Evolutionary conservation across 2,329 filamentous ascomycete species (phyloP).

Genomic region (Diaporthe nobilis): DNA sequence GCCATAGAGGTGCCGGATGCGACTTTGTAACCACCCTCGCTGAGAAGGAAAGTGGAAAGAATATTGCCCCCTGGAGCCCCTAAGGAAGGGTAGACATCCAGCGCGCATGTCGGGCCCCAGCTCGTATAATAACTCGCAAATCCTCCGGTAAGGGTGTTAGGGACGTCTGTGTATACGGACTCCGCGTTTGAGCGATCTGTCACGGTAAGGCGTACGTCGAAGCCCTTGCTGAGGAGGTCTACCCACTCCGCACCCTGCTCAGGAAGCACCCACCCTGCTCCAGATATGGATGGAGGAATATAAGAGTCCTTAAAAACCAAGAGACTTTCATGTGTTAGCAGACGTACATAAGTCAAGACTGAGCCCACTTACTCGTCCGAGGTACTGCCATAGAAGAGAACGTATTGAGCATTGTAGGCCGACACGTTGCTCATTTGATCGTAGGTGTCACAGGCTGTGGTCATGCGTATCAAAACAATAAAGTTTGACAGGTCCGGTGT

Average conservation of each 20-base stretch:
- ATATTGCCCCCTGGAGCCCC: conserved; percentile 71
- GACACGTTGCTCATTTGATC: conserved; percentile 56
- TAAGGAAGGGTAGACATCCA: conserved; percentile 69
- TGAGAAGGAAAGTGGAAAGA: conserved; percentile 68
- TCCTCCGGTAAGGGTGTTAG: conserved; percentile 62
- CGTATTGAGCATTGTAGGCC: conserved; percentile 54
- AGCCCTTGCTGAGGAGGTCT: conserved; percentile 44
- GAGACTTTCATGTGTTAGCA: conserved; percentile 17
- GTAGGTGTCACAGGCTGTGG: conserved; percentile 45
- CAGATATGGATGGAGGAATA: conserved; percentile 35
- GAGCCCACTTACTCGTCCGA: conserved; percentile 26
- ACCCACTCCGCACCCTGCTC: conserved; percentile 47
- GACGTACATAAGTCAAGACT: not conserved
- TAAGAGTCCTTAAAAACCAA: not conserved
- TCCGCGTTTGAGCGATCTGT: conserved; percentile 27
- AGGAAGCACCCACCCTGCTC: conserved; percentile 42
- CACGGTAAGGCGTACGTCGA: conserved; percentile 46
- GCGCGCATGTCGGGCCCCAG: conserved; percentile 73
- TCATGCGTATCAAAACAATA: conserved; percentile 57
- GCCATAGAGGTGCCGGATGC: conserved; percentile 74
- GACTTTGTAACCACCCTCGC: conserved; percentile 64
- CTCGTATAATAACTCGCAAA: conserved; percentile 65
- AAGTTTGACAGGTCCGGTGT: conserved; percentile 57
- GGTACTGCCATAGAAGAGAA: conserved; percentile 39
- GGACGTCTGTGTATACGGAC: conserved; percentile 32